A percentile compares a stretch with the other conserved stretches of the same genome.
phyloP scores from a whole-genome alignment of 257 asterid species.

The Eustoma russellianum region DNA sequence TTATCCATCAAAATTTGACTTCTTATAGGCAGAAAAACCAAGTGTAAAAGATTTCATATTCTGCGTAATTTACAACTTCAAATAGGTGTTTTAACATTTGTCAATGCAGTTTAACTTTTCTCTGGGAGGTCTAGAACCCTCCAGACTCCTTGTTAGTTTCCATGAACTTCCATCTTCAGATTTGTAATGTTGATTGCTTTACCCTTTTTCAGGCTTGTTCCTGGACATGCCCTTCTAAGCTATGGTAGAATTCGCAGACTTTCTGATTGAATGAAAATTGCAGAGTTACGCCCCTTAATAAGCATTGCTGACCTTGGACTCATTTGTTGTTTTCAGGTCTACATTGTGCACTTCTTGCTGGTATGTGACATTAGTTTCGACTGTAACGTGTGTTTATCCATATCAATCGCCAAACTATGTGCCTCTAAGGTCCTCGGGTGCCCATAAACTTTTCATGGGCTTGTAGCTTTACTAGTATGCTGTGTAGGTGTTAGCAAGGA shows the following conservation, averaged over 20 bases:
- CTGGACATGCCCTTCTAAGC: slow-evolving; percentile 86
- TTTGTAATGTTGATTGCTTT: slow-evolving; percentile 7
- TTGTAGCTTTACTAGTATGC: slow-evolving; percentile 10
- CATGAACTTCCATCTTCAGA: too few species aligned
- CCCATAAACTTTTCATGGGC: not conserved
- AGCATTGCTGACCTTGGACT: slow-evolving; percentile 13
- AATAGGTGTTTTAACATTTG: too few species aligned
- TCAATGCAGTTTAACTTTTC: too few species aligned
- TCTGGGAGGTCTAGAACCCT: too few species aligned
- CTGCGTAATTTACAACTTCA: too few species aligned
- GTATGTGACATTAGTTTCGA: slow-evolving; percentile 25
- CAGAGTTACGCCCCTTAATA: not conserved
- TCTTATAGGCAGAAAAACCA: too few species aligned
- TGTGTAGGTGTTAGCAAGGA: slow-evolving; percentile 59
- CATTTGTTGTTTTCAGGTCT: slow-evolving; percentile 48
- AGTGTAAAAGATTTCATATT: not conserved
- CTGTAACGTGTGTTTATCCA: not conserved
- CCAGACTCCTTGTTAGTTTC: too few species aligned
- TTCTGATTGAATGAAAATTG: not conserved
- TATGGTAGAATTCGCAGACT: slow-evolving; percentile 49
- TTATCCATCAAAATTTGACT: too few species aligned
- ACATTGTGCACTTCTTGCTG: slow-evolving; percentile 93
- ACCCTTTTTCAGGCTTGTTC: slow-evolving; percentile 58
- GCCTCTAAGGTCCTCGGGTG: too few species aligned
- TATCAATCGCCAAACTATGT: too few species aligned